phyloP scores from a whole-genome alignment of 495 filamentous ascomycete genomes.

The Achaetomiella virescens region DNA sequence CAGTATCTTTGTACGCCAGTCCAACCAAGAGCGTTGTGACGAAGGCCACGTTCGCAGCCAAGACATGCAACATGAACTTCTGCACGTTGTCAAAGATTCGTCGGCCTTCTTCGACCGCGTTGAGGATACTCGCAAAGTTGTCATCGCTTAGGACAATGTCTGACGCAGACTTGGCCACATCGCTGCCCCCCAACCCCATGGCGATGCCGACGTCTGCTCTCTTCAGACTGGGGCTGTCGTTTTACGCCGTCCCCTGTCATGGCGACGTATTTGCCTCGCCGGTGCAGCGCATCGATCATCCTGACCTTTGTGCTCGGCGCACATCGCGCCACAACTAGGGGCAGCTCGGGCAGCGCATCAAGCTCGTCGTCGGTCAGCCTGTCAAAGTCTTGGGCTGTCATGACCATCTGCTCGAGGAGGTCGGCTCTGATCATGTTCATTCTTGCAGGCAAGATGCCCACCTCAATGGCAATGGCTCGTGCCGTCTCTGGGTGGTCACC shows the following conservation, averaged over 20 bases:
- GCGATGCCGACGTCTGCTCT: conserved; percentile 76
- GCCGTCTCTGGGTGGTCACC: conserved; percentile 71
- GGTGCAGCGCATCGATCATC: conserved; percentile 63
- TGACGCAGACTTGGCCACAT: conserved; percentile 81
- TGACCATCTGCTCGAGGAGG: too few relatives aligned
- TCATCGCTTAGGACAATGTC: conserved; percentile 83
- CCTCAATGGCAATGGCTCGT: conserved; percentile 64
- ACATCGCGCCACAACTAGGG: conserved; percentile 60
- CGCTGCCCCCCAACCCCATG: conserved; percentile 79
- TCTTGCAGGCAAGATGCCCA: conserved; percentile 58
- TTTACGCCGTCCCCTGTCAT: conserved; percentile 76
- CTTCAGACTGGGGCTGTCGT: conserved; percentile 71
- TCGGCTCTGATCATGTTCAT: conserved; percentile 52
- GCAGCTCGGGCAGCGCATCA: too few relatives aligned
- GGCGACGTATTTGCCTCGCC: conserved; percentile 50
- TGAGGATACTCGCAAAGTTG: conserved; percentile 74
- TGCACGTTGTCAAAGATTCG: conserved; percentile 79
- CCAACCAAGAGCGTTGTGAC: too few relatives aligned
- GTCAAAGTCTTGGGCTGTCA: too few relatives aligned
- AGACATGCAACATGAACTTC: too few relatives aligned
- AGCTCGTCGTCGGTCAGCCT: too few relatives aligned
- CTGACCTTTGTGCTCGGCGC: conserved; percentile 57
- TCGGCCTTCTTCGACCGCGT: conserved; percentile 71
- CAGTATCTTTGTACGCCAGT: too few relatives aligned
- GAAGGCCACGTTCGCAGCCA: too few relatives aligned